A percentile compares a stretch with the other conserved stretches of the same genome.
These are phyloP conservation scores for Lachnellula arida DNA, from an alignment of 2,329 filamentous ascomycete genomes.

Conservation along the genomic window DNA sequence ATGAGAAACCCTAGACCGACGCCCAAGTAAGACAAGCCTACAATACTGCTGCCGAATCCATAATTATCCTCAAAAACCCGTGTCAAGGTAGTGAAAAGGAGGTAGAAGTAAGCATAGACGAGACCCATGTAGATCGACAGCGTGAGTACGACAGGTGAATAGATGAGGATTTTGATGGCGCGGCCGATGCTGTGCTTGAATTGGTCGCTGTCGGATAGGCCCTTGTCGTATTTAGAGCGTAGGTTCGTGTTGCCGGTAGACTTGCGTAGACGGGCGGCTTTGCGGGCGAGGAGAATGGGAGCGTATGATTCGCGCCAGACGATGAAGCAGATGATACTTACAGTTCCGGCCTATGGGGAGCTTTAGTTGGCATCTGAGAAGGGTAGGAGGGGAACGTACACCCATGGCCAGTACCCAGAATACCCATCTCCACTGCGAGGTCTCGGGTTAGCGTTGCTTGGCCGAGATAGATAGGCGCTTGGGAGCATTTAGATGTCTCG, in stretches of 20 bases:
- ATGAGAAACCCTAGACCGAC: slow-evolving; percentile 36
- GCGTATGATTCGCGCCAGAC: slow-evolving; percentile 42
- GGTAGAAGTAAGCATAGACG: slow-evolving; percentile 47
- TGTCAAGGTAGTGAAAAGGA: slow-evolving; percentile 45
- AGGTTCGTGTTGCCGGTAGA: slow-evolving; percentile 35
- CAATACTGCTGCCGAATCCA: slow-evolving; percentile 33
- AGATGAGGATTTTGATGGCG: slow-evolving; percentile 38
- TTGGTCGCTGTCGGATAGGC: background rate
- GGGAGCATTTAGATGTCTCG: too few species aligned
- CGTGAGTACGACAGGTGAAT: slow-evolving; percentile 33
- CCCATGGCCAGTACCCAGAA: slow-evolving; percentile 43
- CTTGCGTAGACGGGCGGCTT: slow-evolving; percentile 42
- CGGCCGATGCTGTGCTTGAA: slow-evolving; percentile 22
- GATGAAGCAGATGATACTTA: slow-evolving; percentile 21
- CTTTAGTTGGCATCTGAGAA: background rate
- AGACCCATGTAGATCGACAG: slow-evolving; percentile 44
- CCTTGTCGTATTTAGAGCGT: slow-evolving; percentile 30
- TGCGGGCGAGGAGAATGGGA: slow-evolving; percentile 38
- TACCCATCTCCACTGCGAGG: slow-evolving; percentile 46
- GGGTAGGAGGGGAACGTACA: background rate
- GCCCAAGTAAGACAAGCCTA: slow-evolving; percentile 38
- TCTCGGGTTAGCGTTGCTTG: slow-evolving; percentile 20
- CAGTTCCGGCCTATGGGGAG: slow-evolving; percentile 28
- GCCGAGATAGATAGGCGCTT: too few species aligned
- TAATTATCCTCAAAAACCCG: slow-evolving; percentile 43